Conservation (phyloP, 257 asterid genomes). For the Solanum peruvianum region DNA sequence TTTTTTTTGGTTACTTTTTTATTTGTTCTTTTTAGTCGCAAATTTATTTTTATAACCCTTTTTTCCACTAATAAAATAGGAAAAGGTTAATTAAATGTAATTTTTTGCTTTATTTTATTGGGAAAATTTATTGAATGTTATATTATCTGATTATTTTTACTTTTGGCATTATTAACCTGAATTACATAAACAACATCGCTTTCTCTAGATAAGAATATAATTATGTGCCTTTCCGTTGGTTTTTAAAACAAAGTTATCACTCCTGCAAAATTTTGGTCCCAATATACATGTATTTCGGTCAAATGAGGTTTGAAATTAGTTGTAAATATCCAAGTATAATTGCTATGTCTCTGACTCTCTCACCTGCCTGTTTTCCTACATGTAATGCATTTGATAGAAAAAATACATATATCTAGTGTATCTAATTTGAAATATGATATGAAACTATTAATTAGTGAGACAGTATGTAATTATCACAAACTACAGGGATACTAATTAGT, state of each 20-base stretch:
- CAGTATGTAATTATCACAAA: too few species aligned
- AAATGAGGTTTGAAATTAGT: background rate
- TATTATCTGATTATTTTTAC: background rate
- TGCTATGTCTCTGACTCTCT: background rate
- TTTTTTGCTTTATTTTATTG: background rate
- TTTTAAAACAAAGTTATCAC: too few species aligned
- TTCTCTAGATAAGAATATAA: background rate
- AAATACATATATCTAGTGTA: too few species aligned
- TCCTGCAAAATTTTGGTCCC: background rate
- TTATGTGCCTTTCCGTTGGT: background rate
- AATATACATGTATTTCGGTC: background rate
- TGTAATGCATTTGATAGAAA: background rate
- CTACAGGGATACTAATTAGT: background rate
- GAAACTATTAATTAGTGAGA: background rate
- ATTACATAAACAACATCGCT: too few species aligned
- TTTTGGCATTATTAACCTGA: background rate
- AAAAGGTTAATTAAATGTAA: background rate
- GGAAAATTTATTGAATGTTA: background rate
- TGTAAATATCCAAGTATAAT: background rate
- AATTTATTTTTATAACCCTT: background rate
- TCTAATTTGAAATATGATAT: too few species aligned
- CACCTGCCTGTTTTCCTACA: fast-evolving
- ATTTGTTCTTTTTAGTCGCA: too few species aligned
- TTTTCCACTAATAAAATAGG: background rate
- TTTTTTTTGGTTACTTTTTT: too few species aligned